These are phyloP conservation scores for Massariosphaeria phaeospora DNA, from an alignment of 495 filamentous ascomycete genomes.

Conservation along the genomic window DNA sequence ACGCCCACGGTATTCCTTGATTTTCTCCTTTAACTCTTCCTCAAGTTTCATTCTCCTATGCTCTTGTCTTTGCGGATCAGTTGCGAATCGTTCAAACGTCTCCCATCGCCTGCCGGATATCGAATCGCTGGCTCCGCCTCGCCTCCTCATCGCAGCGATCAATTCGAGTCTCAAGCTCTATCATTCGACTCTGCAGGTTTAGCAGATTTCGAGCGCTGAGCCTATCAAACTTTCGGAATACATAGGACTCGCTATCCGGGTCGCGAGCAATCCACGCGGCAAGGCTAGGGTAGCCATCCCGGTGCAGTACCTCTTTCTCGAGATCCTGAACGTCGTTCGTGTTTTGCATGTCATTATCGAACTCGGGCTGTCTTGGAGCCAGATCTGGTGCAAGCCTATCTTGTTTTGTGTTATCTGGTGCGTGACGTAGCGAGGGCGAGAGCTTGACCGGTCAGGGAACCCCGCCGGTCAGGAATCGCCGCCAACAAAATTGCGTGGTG, in stretches of 20 bases:
- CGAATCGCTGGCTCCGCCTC: neutral
- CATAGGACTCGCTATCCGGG: conserved; percentile 12
- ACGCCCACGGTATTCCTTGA: conserved; percentile 16
- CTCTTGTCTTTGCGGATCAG: neutral
- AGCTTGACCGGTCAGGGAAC: too few relatives aligned
- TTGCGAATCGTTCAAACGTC: conserved; percentile 1
- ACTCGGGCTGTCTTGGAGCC: too few relatives aligned
- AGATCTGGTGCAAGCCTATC: too few relatives aligned
- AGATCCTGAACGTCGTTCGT: too few relatives aligned
- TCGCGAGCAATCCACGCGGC: conserved; percentile 17
- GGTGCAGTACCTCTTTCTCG: neutral
- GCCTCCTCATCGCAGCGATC: neutral
- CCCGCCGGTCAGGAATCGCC: too few relatives aligned
- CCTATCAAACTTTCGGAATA: conserved; percentile 15
- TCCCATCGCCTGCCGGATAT: conserved; percentile 9
- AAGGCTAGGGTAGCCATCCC: conserved; percentile 16
- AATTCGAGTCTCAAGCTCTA: neutral
- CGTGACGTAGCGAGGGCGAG: too few relatives aligned
- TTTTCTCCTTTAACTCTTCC: neutral
- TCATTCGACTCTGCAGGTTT: conserved; percentile 13
- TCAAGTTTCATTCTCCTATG: neutral
- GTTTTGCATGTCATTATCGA: too few relatives aligned
- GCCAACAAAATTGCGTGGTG: too few relatives aligned
- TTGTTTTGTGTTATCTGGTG: too few relatives aligned
- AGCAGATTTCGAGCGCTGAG: conserved; percentile 16